Percentiles rank a stretch among this genome's conserved stretches.
Evolutionary conservation across 2,329 filamentous ascomycete species (phyloP).

Genomic region (Penicillium occitanis): DNA sequence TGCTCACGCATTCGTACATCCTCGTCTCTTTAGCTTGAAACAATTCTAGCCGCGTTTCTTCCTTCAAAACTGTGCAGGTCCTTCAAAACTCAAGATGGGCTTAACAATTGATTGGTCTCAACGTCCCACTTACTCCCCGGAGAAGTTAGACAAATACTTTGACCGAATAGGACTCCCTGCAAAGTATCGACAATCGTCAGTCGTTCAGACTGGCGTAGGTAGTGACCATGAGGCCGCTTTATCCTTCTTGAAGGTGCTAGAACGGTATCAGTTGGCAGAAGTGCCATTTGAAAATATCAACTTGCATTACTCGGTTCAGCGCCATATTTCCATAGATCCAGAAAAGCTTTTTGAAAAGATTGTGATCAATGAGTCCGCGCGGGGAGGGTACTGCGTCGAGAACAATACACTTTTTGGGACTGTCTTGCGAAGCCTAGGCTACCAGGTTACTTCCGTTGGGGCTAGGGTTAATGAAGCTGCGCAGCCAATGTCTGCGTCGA

Average conservation of each 20-base stretch:
- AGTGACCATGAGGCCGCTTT: slow-evolving; percentile 21
- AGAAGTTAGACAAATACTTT: slow-evolving; percentile 23
- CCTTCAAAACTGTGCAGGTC: neutral
- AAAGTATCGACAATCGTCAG: slow-evolving; percentile 20
- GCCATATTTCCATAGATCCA: slow-evolving; percentile 46
- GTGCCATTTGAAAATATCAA: slow-evolving; percentile 54
- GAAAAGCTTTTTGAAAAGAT: slow-evolving; percentile 53
- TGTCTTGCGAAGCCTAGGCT: slow-evolving; percentile 51
- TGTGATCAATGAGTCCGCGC: slow-evolving; percentile 27
- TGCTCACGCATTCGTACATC: neutral
- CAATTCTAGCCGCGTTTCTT: neutral
- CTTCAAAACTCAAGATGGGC: slow-evolving; percentile 2
- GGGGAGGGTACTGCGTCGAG: slow-evolving; percentile 58
- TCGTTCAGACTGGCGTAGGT: slow-evolving; percentile 13
- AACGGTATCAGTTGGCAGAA: slow-evolving; percentile 22
- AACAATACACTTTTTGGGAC: slow-evolving; percentile 53
- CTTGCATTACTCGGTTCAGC: slow-evolving; percentile 49
- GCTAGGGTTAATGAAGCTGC: slow-evolving; percentile 15
- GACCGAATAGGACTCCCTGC: slow-evolving; percentile 23
- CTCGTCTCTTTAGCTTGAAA: neutral
- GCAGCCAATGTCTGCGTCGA: slow-evolving; percentile 11
- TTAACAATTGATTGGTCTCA: slow-evolving; percentile 10
- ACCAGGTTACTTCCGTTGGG: slow-evolving; percentile 29
- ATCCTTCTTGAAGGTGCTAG: slow-evolving; percentile 22
- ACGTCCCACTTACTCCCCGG: slow-evolving; percentile 10